phyloP scores from a whole-genome alignment of 768 basidiomycete species.

The Clitopilus passeckerianus region DNA sequence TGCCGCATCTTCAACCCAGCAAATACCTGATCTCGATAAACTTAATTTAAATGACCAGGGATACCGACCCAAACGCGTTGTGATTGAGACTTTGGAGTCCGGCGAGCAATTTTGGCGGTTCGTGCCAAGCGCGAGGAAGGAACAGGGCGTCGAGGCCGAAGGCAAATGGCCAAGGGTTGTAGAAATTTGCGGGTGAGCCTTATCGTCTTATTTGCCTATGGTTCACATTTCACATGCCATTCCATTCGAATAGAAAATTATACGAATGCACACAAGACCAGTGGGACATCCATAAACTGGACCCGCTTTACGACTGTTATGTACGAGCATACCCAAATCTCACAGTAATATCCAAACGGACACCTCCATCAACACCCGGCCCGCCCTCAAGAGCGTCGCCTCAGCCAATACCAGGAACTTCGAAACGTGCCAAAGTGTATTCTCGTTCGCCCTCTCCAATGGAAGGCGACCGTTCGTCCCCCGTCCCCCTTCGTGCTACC shows the following conservation, averaged over 20 bases:
- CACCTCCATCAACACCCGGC: conserved; percentile 10
- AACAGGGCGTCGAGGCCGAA: conserved; percentile 57
- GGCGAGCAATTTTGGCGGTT: conserved; percentile 67
- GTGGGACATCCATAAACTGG: conserved; percentile 85
- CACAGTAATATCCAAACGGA: conserved; percentile 25
- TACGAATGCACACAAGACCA: conserved; percentile 64
- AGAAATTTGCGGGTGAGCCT: conserved; percentile 62
- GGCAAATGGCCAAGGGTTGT: conserved; percentile 67
- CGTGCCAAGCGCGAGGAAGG: conserved; percentile 63
- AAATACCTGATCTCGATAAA: conserved; percentile 30
- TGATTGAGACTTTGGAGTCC: conserved; percentile 60
- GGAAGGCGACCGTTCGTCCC: conserved; percentile 1
- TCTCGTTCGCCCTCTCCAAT: conserved; percentile 7
- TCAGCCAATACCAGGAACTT: background rate
- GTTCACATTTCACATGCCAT: too few species aligned
- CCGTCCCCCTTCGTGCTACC: conserved; percentile 1
- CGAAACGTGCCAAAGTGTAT: conserved; percentile 13
- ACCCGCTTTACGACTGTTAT: conserved; percentile 65
- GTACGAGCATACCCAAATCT: conserved; percentile 40
- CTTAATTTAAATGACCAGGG: conserved; percentile 41
- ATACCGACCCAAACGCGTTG: conserved; percentile 63
- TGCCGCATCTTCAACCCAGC: conserved; percentile 42
- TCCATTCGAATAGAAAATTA: conserved; percentile 28
- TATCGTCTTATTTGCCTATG: too few species aligned
- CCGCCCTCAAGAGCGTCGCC: conserved; percentile 2